These are phyloP conservation scores for Carallia brachiata DNA, from an alignment of 345 rosid genomes.

Conservation along the genomic window DNA sequence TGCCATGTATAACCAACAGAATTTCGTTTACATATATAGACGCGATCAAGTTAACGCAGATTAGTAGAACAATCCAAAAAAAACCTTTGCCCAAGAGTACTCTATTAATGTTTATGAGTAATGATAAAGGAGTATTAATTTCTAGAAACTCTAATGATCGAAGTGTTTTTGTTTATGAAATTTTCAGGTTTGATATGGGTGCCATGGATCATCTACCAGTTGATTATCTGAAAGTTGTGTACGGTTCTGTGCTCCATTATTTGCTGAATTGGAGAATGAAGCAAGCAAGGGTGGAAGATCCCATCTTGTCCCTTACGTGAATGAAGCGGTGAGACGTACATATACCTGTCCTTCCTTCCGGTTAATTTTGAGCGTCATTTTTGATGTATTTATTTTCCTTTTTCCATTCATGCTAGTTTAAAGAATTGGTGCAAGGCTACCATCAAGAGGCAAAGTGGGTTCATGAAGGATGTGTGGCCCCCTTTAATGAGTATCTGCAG, in stretches of 20 bases:
- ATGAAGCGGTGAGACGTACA: conserved; percentile 1
- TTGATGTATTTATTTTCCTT: background rate
- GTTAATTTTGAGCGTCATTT: no score
- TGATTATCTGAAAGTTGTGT: conserved; percentile 4
- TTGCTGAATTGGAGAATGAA: background rate
- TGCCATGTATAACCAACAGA: no score
- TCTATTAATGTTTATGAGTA: no score
- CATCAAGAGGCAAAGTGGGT: conserved; percentile 4
- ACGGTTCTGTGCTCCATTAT: background rate
- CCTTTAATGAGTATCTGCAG: background rate
- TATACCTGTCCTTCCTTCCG: no score
- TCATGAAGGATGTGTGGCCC: background rate
- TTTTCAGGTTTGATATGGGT: background rate
- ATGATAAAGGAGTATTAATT: no score
- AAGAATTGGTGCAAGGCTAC: background rate
- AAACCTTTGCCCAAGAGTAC: no score
- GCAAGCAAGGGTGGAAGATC: background rate
- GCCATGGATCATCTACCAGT: conserved; percentile 1
- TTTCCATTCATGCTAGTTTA: background rate
- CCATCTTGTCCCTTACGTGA: background rate
- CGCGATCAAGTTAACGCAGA: no score
- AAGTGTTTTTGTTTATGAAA: background rate
- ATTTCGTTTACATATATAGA: no score
- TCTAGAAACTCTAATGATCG: no score
- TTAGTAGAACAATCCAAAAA: no score